phyloP scores from a whole-genome alignment of 257 asterid species.

The Nicotiana noctiflora region DNA sequence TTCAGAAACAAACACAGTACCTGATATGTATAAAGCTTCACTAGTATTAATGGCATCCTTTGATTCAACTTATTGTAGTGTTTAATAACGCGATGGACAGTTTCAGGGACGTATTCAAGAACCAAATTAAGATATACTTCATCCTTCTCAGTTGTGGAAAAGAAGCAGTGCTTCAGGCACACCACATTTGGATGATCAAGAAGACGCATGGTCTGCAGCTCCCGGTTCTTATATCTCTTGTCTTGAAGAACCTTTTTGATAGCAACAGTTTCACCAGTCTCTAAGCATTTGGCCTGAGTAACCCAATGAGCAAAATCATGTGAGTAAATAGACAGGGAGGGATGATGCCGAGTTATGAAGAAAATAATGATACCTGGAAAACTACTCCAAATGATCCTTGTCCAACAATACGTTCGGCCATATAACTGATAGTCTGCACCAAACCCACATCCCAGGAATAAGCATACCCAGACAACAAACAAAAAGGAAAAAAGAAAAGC shows the following conservation, averaged over 20 bases:
- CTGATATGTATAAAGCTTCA: conserved; percentile 89
- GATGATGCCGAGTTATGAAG: conserved; percentile 2
- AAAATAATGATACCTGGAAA: conserved; percentile 53
- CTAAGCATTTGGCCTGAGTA: conserved; percentile 87
- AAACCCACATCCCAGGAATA: neutral
- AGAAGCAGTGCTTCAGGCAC: conserved; percentile 89
- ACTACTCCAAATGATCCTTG: conserved; percentile 94
- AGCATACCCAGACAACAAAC: no score
- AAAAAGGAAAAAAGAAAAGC: neutral
- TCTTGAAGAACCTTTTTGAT: conserved; percentile 96
- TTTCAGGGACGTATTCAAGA: conserved; percentile 95
- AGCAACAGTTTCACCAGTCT: conserved; percentile 89
- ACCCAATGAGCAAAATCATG: conserved; percentile 19
- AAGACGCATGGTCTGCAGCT: conserved; percentile 92
- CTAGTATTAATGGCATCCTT: conserved; percentile 81
- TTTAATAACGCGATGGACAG: conserved; percentile 82
- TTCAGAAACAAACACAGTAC: conserved; percentile 17
- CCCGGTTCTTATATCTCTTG: conserved; percentile 89
- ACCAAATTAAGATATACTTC: conserved; percentile 89
- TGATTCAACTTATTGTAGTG: conserved; percentile 87
- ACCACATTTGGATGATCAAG: conserved; percentile 96
- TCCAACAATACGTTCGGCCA: conserved; percentile 91
- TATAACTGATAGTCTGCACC: conserved; percentile 75
- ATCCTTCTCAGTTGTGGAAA: conserved; percentile 93
- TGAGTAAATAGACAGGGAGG: neutral